Base-by-base conservation (phyloP, 192 early-diverging fungal species). In the Funneliformis mosseae region DNA sequence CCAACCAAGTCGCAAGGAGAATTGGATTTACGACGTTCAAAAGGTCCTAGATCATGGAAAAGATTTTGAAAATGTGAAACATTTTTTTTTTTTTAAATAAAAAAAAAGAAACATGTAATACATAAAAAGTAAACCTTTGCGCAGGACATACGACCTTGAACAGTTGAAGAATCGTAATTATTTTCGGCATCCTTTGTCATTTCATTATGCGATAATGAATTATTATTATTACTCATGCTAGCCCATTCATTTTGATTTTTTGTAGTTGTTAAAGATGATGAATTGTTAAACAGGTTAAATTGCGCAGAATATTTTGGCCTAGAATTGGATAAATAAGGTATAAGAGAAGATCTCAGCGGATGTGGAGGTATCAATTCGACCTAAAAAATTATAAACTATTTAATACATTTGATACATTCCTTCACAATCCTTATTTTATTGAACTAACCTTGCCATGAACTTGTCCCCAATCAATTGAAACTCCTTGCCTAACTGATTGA, bases 1-100 rank as follows among this genome's bases (percentile, higher is more conserved):
- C 95, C 25, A 95, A 81, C 95, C 95, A 96, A 0, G 91, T 81
- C 5, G 93, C 92, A 41, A 94, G 89, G 23, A 96, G 83, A 62
- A 93, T 85, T 23, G 93, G 93, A 67, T 93, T 79, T 55, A 85
- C 88, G 64, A 25, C 10, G 16, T 67, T 66, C 14, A 77, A 77
- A 16, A 45, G 61, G 46, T 46, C 43, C 76, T 77, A 39, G 33
- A 42, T 43, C 7, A 67, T 27, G 46, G 16, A 1, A 28, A 23
- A 39, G 6, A 21, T 76, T n/a, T n/a, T 8, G 21, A n/a, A 6
- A 28, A 66, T 66, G 5, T 43, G 21, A 39, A 39, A 68, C 0
- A 68, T 39, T 68, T 41, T 11, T 4, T 11, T 21, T 8, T 4
- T 5, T 18, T 38, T 38, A 38, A 9, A 33, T 2, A 66, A 7